Evolutionary conservation across 805 yeast species (phyloP).

Genomic region (Ascoidea asiatica): DNA sequence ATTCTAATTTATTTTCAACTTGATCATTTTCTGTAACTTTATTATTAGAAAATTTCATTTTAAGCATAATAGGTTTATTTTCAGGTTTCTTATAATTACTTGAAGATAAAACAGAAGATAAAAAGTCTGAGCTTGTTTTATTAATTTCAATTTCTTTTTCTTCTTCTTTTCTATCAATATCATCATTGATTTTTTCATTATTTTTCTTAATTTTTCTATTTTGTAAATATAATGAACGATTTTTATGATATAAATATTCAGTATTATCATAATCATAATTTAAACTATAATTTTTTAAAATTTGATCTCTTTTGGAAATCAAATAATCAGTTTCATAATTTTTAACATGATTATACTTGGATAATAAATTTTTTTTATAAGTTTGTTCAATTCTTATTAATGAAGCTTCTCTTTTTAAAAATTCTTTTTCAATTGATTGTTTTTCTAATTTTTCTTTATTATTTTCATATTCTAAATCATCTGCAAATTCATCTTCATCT

Average conservation of each 20-base stretch:
- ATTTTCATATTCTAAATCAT: conserved; percentile 20
- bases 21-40: neutral
- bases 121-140: conserved; percentile 10
- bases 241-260: conserved; percentile 1
- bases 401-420: conserved; percentile 12
- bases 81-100: conserved; percentile 1
- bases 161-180: conserved; percentile 24
- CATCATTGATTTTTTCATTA: conserved; percentile 32
- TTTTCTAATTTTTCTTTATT: conserved; percentile 15
- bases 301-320: conserved; percentile 12
- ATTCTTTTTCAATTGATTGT: conserved; percentile 15
- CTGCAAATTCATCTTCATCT: conserved; percentile 15
- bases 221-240: conserved; percentile 20
- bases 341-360: conserved; percentile 13
- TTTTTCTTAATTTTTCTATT: conserved; percentile 21
- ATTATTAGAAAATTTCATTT: too few relatives aligned
- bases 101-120: conserved; percentile 6
- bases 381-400: conserved; percentile 8
- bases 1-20: neutral
- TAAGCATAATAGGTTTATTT: neutral
- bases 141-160: conserved; percentile 13
- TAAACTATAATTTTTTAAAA: conserved; percentile 2
- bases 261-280: conserved; percentile 1
- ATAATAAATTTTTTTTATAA: conserved; percentile 11
- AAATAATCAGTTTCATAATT: conserved; percentile 25